Evolutionary conservation across 306 rosid species (phyloP).

Genomic region (Argentina anserina): DNA sequence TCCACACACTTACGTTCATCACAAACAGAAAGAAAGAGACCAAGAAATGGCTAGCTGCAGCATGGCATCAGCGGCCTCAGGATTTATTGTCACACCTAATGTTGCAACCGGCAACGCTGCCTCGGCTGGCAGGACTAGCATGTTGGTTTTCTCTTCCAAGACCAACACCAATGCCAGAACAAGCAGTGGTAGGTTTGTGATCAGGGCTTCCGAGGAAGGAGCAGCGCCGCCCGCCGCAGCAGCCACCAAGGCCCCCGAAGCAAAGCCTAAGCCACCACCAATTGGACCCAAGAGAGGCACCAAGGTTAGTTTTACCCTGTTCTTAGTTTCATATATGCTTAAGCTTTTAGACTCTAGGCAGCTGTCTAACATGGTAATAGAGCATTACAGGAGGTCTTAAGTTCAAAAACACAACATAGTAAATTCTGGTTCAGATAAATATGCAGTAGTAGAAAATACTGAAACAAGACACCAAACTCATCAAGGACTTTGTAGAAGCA

Average conservation of each 20-base stretch:
- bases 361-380: not conserved
- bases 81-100: constrained; percentile 53
- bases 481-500: not conserved
- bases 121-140: constrained; percentile 26
- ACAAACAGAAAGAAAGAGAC: not conserved
- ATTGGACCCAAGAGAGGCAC: constrained; percentile 91
- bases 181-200: constrained; percentile 44
- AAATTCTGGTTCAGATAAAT: not conserved
- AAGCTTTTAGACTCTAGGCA: not conserved
- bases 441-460: not conserved
- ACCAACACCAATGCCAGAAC: constrained; percentile 17
- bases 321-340: not conserved
- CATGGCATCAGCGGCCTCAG: constrained; percentile 83
- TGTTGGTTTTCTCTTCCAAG: constrained; percentile 43
- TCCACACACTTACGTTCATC: not conserved
- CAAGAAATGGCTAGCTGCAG: constrained; percentile 42
- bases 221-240: constrained; percentile 37
- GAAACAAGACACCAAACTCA: not conserved
- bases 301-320: constrained; percentile 43
- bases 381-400: not conserved
- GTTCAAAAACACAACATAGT: not conserved
- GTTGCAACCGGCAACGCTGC: constrained; percentile 32
- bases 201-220: constrained; percentile 58
- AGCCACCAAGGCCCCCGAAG: constrained; percentile 35
- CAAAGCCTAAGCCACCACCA: constrained; percentile 78